A percentile compares a stretch with the other conserved stretches of the same genome.
phyloP scores from a whole-genome alignment of 805 yeast species.

The Kluyveromyces starmeri region DNA sequence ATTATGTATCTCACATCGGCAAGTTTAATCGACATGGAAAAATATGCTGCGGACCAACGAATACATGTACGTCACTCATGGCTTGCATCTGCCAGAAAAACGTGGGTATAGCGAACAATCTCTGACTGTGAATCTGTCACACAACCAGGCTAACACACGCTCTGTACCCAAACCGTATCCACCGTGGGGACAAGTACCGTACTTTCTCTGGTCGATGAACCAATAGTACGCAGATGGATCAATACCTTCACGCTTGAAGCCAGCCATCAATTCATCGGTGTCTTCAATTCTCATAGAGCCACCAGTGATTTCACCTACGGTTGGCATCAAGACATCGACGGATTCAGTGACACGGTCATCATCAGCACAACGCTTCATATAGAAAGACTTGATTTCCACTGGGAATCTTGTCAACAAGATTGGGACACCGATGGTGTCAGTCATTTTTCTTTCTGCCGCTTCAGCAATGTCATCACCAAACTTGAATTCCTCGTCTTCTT shows the following conservation, averaged over 20 bases:
- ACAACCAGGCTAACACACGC: conserved; percentile 96
- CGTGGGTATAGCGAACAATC: conserved; percentile 98
- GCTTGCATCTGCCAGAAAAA: conserved; percentile 95
- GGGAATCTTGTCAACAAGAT: conserved; percentile 93
- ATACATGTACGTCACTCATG: too few species aligned
- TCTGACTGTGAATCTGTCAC: conserved; percentile 95
- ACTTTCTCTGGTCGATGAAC: conserved; percentile 91
- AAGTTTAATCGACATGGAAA: too few species aligned
- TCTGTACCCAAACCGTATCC: conserved; percentile 99
- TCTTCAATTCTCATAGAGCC: conserved; percentile 96
- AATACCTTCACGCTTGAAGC: conserved; percentile 88
- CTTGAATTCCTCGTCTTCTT: conserved; percentile 85
- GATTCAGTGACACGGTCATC: conserved; percentile 95
- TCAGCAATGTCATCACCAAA: conserved; percentile 99
- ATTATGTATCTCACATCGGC: too few species aligned
- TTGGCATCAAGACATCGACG: conserved; percentile 97
- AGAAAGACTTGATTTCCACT: conserved; percentile 92
- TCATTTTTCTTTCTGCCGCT: conserved; percentile 99
- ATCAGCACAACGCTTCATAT: conserved; percentile 88
- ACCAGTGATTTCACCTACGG: conserved; percentile 97
- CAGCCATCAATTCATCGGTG: conserved; percentile 75
- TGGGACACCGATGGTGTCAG: conserved; percentile 88
- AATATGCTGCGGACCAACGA: too few species aligned
- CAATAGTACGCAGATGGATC: conserved; percentile 82
- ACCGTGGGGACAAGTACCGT: conserved; percentile 98